phyloP scores from a whole-genome alignment of 1,284 basidiomycete species.

The Fomitopsis schrenkii region DNA sequence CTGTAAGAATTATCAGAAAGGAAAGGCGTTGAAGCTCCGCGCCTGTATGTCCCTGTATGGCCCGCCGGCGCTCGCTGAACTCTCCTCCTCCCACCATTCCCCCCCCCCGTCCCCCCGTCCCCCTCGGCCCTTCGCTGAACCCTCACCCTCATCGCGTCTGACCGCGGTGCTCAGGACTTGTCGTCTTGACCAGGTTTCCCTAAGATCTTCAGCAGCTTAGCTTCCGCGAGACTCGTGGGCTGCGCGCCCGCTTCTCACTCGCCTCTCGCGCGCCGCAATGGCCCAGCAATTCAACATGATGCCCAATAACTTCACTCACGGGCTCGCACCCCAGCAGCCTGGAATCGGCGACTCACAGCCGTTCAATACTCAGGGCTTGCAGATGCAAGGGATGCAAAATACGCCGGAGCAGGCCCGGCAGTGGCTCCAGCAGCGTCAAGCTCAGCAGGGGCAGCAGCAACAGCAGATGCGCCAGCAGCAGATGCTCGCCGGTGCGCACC shows the following conservation, averaged over 20 bases:
- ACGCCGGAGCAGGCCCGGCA: slow-evolving; percentile 43
- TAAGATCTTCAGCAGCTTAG: slow-evolving; percentile 6
- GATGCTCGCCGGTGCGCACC: slow-evolving; percentile 1
- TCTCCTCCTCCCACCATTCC: slow-evolving; percentile 27
- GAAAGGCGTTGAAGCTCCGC: slow-evolving; percentile 19
- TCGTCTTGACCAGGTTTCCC: slow-evolving; percentile 25
- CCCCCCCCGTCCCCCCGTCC: slow-evolving; percentile 17
- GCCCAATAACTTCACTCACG: slow-evolving; percentile 38
- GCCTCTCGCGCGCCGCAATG: slow-evolving; percentile 12
- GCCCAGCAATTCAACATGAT: slow-evolving; percentile 17
- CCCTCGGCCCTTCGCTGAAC: slow-evolving; percentile 15
- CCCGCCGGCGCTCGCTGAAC: slow-evolving; percentile 18
- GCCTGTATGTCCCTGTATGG: slow-evolving; percentile 22
- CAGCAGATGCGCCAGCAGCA: slow-evolving; percentile 33
- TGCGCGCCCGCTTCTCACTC: slow-evolving; percentile 13
- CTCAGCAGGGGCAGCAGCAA: slow-evolving; percentile 39
- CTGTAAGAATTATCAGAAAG: background rate
- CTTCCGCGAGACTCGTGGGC: slow-evolving; percentile 8
- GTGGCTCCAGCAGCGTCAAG: slow-evolving; percentile 48
- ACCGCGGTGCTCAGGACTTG: slow-evolving; percentile 1
- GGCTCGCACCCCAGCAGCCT: slow-evolving; percentile 39
- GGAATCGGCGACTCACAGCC: slow-evolving; percentile 27
- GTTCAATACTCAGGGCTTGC: slow-evolving; percentile 37
- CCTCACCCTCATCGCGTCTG: slow-evolving; percentile 11
- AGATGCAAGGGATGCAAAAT: slow-evolving; percentile 31